Evolutionary conservation across 2,329 filamentous ascomycete genomes (phyloP).

Genomic region (Ophiostoma triangulosporum): DNA sequence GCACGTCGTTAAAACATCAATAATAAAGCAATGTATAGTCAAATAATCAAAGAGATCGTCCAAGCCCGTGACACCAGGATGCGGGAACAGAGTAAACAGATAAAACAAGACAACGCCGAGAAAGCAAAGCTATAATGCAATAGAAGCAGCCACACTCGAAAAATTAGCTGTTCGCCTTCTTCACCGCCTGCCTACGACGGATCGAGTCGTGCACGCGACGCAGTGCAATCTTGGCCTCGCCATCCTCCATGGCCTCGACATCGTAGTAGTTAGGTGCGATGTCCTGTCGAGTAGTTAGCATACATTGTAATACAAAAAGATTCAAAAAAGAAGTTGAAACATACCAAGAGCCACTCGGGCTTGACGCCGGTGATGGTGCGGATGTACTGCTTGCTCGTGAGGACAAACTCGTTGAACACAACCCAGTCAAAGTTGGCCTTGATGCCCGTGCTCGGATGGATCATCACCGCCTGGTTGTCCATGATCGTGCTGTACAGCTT

Average conservation of each 20-base stretch:
- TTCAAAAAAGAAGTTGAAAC: conserved; percentile 22
- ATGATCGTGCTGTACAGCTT: conserved; percentile 95
- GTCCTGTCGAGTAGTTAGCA: conserved; percentile 44
- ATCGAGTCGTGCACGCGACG: conserved; percentile 45
- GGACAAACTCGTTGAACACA: conserved; percentile 94
- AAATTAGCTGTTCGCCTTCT: too few species aligned
- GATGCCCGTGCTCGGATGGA: conserved; percentile 88
- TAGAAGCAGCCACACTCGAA: neutral
- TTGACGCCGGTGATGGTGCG: conserved; percentile 83
- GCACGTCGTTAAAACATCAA: too few species aligned
- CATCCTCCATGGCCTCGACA: conserved; percentile 65
- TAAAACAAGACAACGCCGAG: neutral
- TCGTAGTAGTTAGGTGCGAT: conserved; percentile 93
- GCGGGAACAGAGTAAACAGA: neutral
- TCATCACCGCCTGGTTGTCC: conserved; percentile 83
- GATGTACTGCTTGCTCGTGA: conserved; percentile 97
- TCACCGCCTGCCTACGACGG: conserved; percentile 45
- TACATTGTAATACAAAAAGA: neutral
- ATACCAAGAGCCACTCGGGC: conserved; percentile 85
- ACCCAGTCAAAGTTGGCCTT: conserved; percentile 90
- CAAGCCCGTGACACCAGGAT: neutral
- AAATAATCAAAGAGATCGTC: neutral
- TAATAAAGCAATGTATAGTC: too few species aligned
- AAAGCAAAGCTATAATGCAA: neutral
- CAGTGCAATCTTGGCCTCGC: conserved; percentile 65